Evolutionary conservation across 2,329 filamentous ascomycete genomes (phyloP).

Genomic region (Fusarium chuoi): DNA sequence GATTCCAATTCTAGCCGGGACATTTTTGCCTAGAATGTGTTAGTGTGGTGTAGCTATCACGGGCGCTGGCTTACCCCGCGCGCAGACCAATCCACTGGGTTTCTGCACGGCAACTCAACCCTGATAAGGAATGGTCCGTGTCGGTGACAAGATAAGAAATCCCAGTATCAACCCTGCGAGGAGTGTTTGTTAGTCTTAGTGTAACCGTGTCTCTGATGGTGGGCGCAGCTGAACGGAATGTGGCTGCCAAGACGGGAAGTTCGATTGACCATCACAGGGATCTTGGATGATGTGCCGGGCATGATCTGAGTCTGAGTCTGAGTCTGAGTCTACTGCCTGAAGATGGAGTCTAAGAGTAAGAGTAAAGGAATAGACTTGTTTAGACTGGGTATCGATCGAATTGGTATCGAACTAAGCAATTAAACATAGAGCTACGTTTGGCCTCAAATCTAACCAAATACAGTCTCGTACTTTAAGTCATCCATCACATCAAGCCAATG

Average conservation of each 20-base stretch:
- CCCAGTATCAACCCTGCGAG: background rate
- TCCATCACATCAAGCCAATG: conserved; percentile 29
- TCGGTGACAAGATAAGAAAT: conserved; percentile 18
- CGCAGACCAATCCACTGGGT: conserved; percentile 13
- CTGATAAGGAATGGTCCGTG: conserved; percentile 24
- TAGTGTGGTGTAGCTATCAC: conserved; percentile 13
- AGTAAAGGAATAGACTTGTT: background rate
- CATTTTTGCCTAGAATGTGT: conserved; percentile 29
- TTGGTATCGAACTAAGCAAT: background rate
- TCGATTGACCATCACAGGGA: background rate
- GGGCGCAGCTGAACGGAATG: background rate
- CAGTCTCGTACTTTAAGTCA: conserved; percentile 31
- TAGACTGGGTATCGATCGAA: background rate
- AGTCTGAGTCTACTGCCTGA: background rate
- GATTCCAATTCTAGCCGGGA: conserved; percentile 26
- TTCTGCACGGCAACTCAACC: conserved; percentile 26
- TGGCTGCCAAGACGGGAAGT: conserved; percentile 3
- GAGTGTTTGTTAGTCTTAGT: background rate
- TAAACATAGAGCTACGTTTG: background rate
- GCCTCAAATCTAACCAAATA: conserved; percentile 18
- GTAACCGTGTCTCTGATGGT: background rate
- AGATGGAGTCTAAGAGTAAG: too few relatives aligned
- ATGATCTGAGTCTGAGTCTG: background rate
- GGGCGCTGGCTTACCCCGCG: conserved; percentile 13
- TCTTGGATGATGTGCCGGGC: background rate